phyloP scores from a whole-genome alignment of 208 protist species.

The Phytomonas sp. region DNA sequence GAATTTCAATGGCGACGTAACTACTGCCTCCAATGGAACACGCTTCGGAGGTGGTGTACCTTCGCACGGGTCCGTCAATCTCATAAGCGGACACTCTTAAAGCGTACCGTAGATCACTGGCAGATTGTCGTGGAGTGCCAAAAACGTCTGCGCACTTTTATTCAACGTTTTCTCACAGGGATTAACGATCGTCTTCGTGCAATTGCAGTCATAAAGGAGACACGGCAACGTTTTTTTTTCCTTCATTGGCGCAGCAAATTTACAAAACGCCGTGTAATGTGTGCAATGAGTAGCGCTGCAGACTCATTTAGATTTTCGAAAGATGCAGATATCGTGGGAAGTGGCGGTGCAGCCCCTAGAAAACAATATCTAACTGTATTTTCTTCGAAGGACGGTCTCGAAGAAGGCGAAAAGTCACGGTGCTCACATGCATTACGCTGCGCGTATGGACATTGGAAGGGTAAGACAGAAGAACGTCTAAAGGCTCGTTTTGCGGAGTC shows the following conservation, averaged over 20 bases:
- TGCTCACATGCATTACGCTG: not conserved
- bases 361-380: not conserved
- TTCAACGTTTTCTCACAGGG: slow-evolving; percentile 11
- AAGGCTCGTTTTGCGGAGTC: slow-evolving; percentile 28
- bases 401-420: not conserved
- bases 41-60: slow-evolving; percentile 26
- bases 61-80: slow-evolving; percentile 3
- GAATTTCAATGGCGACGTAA: slow-evolving; percentile 42
- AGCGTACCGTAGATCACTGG: slow-evolving; percentile 19
- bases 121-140: slow-evolving; percentile 10
- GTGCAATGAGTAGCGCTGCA: slow-evolving; percentile 7
- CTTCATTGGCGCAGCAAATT: slow-evolving; percentile 18
- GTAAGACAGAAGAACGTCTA: slow-evolving; percentile 26
- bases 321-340: not conserved
- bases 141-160: not conserved
- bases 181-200: slow-evolving; percentile 15
- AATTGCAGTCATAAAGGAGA: slow-evolving; percentile 2
- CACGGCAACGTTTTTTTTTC: slow-evolving; percentile 17
- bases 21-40: slow-evolving; percentile 49
- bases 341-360: not conserved
- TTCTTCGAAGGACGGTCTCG: not conserved
- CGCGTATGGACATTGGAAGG: slow-evolving; percentile 19
- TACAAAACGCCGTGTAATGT: slow-evolving; percentile 12
- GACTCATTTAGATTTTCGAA: slow-evolving; percentile 13
- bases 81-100: slow-evolving; percentile 5